Evolutionary conservation across 805 yeast genomes (phyloP).

Genomic region (Maudiozyma bulderi): DNA sequence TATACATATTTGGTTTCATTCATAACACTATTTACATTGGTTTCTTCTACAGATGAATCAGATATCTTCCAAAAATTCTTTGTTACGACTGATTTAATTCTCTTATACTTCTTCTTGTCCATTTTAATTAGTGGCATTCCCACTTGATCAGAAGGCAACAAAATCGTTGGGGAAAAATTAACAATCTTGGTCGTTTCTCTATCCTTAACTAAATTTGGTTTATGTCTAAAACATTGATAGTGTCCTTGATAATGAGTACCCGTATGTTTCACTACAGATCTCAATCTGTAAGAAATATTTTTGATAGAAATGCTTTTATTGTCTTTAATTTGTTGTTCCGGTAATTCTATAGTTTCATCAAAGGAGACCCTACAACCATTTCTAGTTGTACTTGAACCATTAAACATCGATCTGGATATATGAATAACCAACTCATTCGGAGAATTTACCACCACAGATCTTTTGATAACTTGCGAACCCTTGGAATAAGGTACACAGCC

Average conservation of each 20-base stretch:
- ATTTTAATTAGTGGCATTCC: not conserved
- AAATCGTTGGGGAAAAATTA: not conserved
- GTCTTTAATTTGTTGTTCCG: slow-evolving; percentile 21
- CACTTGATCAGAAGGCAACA: not conserved
- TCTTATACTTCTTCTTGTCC: slow-evolving; percentile 33
- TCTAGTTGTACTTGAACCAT: slow-evolving; percentile 56
- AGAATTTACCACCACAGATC: slow-evolving; percentile 48
- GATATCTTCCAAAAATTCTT: slow-evolving; percentile 80
- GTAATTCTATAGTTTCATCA: slow-evolving; percentile 47
- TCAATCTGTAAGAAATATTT: slow-evolving; percentile 45
- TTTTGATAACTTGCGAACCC: slow-evolving; percentile 59
- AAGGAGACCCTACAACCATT: slow-evolving; percentile 66
- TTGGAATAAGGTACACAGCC: slow-evolving; percentile 38
- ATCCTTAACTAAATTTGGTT: slow-evolving; percentile 42
- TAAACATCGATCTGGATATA: slow-evolving; percentile 71
- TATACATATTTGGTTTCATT: slow-evolving; percentile 71
- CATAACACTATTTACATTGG: slow-evolving; percentile 45
- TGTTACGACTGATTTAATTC: slow-evolving; percentile 44
- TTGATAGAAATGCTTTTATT: slow-evolving; percentile 11
- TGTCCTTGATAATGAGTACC: slow-evolving; percentile 89
- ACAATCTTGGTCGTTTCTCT: not conserved
- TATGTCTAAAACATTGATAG: slow-evolving; percentile 77
- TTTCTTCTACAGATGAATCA: slow-evolving; percentile 63
- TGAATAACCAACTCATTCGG: slow-evolving; percentile 76
- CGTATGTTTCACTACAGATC: slow-evolving; percentile 70